Conservation (phyloP, 2,329 filamentous ascomycete genomes). For the Colletotrichum truncatum region DNA sequence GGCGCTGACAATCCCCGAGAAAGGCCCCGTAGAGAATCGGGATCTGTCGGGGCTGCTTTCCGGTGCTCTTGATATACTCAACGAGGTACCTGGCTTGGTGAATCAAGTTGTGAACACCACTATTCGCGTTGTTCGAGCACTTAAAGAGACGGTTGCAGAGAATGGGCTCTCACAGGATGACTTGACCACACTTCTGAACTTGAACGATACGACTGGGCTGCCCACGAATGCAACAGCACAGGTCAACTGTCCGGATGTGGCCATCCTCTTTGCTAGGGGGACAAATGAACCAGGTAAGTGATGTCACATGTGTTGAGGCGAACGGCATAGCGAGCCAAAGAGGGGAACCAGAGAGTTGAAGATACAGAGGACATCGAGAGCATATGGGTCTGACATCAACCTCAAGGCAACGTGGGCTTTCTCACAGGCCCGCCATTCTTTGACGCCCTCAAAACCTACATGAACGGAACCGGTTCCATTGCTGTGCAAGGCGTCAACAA, state of each 20-base stretch:
- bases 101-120: slow-evolving; percentile 22
- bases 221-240: neutral
- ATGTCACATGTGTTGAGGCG: neutral
- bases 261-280: slow-evolving; percentile 28
- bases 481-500: slow-evolving; percentile 39
- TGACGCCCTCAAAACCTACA: slow-evolving; percentile 33
- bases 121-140: slow-evolving; percentile 24
- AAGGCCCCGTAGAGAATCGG: neutral
- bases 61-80: slow-evolving; percentile 24
- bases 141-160: slow-evolving; percentile 27
- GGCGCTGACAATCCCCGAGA: slow-evolving; percentile 9
- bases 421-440: slow-evolving; percentile 40
- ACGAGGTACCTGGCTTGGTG: slow-evolving; percentile 12
- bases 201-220: slow-evolving; percentile 18
- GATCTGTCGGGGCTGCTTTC: slow-evolving; percentile 20
- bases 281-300: slow-evolving; percentile 31
- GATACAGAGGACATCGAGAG: too few relatives aligned
- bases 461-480: slow-evolving; percentile 31
- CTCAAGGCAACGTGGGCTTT: slow-evolving; percentile 39
- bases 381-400: slow-evolving; percentile 16
- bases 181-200: slow-evolving; percentile 10
- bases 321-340: neutral
- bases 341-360: too few relatives aligned
- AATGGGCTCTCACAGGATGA: slow-evolving; percentile 27
- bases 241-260: slow-evolving; percentile 27